phyloP scores from a whole-genome alignment of 345 rosid species.

The Chamaenerion angustifolium region DNA sequence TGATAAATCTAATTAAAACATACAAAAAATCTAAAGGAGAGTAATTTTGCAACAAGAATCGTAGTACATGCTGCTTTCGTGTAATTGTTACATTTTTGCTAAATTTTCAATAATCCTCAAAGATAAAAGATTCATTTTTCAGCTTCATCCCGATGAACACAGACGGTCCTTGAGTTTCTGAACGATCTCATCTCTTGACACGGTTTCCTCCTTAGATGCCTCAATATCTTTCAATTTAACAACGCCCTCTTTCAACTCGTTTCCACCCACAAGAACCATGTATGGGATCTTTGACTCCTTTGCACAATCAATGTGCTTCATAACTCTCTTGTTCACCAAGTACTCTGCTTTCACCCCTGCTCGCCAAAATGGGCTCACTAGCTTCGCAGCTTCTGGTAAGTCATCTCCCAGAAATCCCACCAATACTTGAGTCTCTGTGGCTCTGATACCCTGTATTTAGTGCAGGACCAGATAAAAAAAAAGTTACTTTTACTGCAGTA shows the following conservation, averaged over 20 bases:
- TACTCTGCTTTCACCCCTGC: constrained; percentile 57
- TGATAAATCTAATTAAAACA: no score
- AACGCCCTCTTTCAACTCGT: constrained; percentile 40
- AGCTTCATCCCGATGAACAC: neutral
- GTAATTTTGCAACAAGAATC: no score
- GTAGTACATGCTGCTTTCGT: no score
- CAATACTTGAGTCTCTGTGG: constrained; percentile 68
- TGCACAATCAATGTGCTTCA: constrained; percentile 45
- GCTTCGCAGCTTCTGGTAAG: constrained; percentile 40
- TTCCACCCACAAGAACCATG: constrained; percentile 59
- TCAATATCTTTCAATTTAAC: constrained; percentile 49
- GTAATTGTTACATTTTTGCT: no score
- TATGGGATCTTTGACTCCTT: constrained; percentile 36
- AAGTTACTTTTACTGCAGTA: neutral
- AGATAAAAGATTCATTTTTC: no score
- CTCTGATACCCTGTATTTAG: constrained; percentile 35
- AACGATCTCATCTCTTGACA: constrained; percentile 32
- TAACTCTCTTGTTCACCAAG: constrained; percentile 39
- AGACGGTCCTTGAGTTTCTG: constrained; percentile 30
- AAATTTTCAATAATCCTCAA: no score
- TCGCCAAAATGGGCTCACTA: constrained; percentile 54
- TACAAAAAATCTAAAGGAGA: no score
- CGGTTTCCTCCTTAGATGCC: constrained; percentile 29
- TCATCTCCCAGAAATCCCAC: constrained; percentile 49
- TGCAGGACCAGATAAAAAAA: constrained; percentile 1